These are phyloP conservation scores for Gaeumannomyces tritici DNA, from an alignment of 2,329 filamentous ascomycete genomes.

Conservation along the genomic window DNA sequence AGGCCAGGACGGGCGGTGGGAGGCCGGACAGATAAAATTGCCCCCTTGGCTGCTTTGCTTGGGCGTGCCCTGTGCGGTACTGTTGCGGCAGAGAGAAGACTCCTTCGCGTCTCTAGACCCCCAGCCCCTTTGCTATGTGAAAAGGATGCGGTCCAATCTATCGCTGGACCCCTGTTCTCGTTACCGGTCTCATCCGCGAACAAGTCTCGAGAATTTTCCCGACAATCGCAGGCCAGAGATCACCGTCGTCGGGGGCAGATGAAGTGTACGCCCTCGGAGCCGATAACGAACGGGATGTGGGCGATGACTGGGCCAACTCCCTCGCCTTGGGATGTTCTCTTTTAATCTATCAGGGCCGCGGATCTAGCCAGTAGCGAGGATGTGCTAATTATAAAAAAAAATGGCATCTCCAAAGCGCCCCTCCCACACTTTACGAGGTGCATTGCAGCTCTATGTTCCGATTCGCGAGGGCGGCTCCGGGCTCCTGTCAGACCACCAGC, in stretches of 20 bases:
- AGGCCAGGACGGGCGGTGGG: constrained; percentile 21
- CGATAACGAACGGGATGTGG: neutral
- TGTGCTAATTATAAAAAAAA: constrained; percentile 3
- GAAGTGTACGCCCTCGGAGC: neutral
- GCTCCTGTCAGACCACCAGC: too few relatives aligned
- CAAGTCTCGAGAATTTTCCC: too few relatives aligned
- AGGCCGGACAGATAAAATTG: constrained; percentile 30
- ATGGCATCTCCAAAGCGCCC: constrained; percentile 3
- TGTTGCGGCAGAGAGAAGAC: too few relatives aligned
- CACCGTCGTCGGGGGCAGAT: neutral
- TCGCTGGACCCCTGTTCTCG: too few relatives aligned
- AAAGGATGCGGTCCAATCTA: too few relatives aligned
- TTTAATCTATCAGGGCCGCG: constrained; percentile 3
- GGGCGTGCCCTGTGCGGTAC: too few relatives aligned
- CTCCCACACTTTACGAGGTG: constrained; percentile 9
- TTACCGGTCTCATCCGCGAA: too few relatives aligned
- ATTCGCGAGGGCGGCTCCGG: neutral
- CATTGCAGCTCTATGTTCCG: constrained; percentile 1
- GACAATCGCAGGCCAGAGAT: too few relatives aligned
- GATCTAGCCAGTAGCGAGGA: neutral
- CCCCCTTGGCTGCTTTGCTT: neutral
- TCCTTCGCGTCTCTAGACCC: too few relatives aligned
- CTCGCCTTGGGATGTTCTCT: neutral
- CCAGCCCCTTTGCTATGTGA: too few relatives aligned
- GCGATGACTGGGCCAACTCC: neutral